These are phyloP conservation scores for Cadophora malorum DNA, from an alignment of 2,329 filamentous ascomycete species.

Conservation along the genomic window DNA sequence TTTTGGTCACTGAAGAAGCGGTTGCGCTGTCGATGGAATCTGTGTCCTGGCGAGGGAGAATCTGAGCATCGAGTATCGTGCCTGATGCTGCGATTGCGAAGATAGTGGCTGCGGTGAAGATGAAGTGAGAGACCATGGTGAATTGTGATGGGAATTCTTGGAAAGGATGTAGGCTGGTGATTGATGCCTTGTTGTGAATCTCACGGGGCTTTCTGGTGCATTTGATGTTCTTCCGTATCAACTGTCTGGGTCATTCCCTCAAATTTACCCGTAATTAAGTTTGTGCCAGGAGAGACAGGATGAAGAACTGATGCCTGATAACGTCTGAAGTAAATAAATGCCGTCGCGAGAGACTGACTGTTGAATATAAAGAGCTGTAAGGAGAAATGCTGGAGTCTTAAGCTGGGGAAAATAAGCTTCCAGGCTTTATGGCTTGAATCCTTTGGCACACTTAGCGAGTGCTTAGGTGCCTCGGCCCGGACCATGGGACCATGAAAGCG, in stretches of 20 bases:
- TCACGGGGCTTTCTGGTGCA: neutral
- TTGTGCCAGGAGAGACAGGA: neutral
- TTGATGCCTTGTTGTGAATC: no score
- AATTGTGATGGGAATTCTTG: neutral
- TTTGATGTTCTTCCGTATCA: neutral
- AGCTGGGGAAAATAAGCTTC: neutral
- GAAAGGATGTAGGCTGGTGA: neutral
- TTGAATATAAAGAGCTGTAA: no score
- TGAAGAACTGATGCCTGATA: neutral
- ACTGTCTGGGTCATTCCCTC: neutral
- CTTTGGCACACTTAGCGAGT: neutral
- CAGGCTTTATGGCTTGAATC: neutral
- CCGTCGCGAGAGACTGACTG: neutral
- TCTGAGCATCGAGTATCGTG: neutral
- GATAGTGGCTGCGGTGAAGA: neutral
- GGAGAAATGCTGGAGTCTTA: neutral
- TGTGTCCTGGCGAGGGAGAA: neutral
- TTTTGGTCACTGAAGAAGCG: neutral
- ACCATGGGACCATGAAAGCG: neutral
- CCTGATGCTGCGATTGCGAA: neutral
- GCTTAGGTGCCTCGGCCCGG: neutral
- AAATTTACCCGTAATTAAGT: neutral
- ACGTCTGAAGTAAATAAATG: neutral
- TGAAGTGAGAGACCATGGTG: neutral
- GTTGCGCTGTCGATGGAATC: neutral